Evolutionary conservation across 2,329 filamentous ascomycete genomes (phyloP), one percentile per base, ranked within the genome.

Genomic region (Dactylellina sp.): DNA sequence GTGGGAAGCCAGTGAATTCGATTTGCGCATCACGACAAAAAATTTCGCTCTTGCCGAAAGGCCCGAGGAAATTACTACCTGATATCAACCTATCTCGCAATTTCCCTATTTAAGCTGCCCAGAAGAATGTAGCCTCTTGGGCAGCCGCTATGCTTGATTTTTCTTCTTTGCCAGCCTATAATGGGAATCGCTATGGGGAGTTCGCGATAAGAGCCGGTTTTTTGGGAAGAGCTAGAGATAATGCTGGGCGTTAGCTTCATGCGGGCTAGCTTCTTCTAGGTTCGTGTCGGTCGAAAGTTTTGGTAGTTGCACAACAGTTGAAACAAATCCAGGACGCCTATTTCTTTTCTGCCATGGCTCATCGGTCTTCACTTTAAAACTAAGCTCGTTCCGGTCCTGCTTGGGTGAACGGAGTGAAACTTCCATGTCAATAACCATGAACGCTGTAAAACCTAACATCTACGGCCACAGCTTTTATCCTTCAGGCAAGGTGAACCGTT

Each of bases 241-340:
- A 60, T 68, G 63, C 53, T 68, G 46, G 42, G 35, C 42, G 32
- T 62, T 71, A 71, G 66, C 66, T 64, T 37, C 59, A 71, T 71
- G 66, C 66, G 62, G 57, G 24, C 50, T 22, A 9, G 28, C 9
- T 24, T n/a, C 20, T 57, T 32, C 47, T 63, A 57, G 59, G 53
- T 63, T 64, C 66, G 66, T 57, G 57, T 52, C 66, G 44, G 59
- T 59, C 47, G 57, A 71, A 57, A 57, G 42, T 24, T 63, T 71
- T 64, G 28, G 59, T 59, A 71, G 66, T 71, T 47, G 66, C 59
- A 71, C 65, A 71, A 71, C 42, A 63, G 59, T 64, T 64, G 50
- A 64, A 71, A 64, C 59, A 35, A 52, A 59, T 20, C 50, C 50
- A 40, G 56, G 47, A 40, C 37, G 22, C 7, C 6, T 32, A 2